These are phyloP conservation scores for Juglanconis oblonga DNA, from an alignment of 2,329 filamentous ascomycete species.

Conservation along the genomic window DNA sequence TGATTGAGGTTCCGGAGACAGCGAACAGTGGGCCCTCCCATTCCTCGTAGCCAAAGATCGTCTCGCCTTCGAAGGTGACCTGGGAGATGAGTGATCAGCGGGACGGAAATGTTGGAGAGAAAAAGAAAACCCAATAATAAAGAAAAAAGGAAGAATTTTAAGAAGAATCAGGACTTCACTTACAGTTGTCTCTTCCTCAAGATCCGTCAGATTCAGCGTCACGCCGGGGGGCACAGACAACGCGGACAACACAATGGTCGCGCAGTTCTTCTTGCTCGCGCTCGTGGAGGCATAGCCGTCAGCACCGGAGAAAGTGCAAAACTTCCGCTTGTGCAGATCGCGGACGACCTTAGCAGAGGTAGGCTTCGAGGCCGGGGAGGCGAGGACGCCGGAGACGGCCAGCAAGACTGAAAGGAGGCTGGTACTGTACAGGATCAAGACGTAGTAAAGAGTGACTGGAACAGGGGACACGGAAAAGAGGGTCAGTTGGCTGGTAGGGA, in stretches of 20 bases:
- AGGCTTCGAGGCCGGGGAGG: slow-evolving; percentile 1
- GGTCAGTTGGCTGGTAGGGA: neutral
- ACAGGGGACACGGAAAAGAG: neutral
- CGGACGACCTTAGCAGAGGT: slow-evolving; percentile 7
- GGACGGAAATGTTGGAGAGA: neutral
- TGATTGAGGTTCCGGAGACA: slow-evolving; percentile 54
- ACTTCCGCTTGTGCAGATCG: slow-evolving; percentile 14
- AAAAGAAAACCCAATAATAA: neutral
- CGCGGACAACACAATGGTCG: slow-evolving; percentile 47
- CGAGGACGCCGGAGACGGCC: neutral
- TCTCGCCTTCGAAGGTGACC: slow-evolving; percentile 62
- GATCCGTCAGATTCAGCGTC: slow-evolving; percentile 54
- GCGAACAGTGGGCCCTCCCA: slow-evolving; percentile 63
- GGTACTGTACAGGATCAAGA: neutral
- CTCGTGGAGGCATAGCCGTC: slow-evolving; percentile 34
- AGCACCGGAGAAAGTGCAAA: slow-evolving; percentile 54
- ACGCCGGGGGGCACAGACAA: slow-evolving; percentile 54
- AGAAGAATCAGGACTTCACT: neutral
- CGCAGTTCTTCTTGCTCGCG: slow-evolving; percentile 45
- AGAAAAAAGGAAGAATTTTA: neutral
- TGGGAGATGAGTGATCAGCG: slow-evolving; percentile 19
- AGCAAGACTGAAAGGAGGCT: neutral
- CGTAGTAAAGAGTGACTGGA: neutral
- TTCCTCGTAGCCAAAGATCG: slow-evolving; percentile 62
- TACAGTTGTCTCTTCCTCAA: slow-evolving; percentile 46